Conservation (phyloP, 805 yeast genomes). For the Saccharomycopsis amapae region DNA sequence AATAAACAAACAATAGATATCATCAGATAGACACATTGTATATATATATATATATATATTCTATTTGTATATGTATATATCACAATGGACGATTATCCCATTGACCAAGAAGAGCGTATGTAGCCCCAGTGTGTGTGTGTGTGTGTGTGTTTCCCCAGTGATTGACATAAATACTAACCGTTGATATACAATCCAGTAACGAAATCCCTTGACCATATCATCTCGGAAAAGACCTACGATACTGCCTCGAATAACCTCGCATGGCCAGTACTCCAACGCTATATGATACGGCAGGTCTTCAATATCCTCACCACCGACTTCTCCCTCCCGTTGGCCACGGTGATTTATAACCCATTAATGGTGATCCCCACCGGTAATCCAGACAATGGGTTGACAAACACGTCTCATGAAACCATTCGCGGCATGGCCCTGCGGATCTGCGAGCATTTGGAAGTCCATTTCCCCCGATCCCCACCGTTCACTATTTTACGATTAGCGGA, state of each 20-base stretch:
- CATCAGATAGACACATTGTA: too few species aligned
- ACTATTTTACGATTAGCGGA: slow-evolving; percentile 32
- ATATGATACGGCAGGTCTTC: not conserved
- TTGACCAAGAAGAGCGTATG: not conserved
- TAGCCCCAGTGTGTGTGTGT: too few species aligned
- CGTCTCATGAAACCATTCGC: slow-evolving; percentile 21
- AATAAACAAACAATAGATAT: too few species aligned
- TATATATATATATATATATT: too few species aligned
- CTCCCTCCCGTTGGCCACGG: not conserved
- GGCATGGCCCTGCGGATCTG: slow-evolving; percentile 1
- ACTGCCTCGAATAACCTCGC: not conserved
- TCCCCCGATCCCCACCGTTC: slow-evolving; percentile 31
- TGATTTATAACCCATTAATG: not conserved
- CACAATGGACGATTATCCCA: not conserved
- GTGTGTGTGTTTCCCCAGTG: not conserved
- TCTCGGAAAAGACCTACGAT: slow-evolving; percentile 4
- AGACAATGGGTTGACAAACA: not conserved
- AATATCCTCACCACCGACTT: slow-evolving; percentile 3
- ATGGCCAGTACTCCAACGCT: not conserved
- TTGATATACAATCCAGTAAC: not conserved
- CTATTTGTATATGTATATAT: not conserved
- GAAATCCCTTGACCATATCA: not conserved
- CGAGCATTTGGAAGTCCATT: slow-evolving; percentile 18
- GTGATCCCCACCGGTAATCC: slow-evolving; percentile 12
- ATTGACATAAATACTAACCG: not conserved